Evolutionary conservation across 140 eudicot species (phyloP), one percentile per base, ranked within the genome.

Genomic region (Cichorium intybus): DNA sequence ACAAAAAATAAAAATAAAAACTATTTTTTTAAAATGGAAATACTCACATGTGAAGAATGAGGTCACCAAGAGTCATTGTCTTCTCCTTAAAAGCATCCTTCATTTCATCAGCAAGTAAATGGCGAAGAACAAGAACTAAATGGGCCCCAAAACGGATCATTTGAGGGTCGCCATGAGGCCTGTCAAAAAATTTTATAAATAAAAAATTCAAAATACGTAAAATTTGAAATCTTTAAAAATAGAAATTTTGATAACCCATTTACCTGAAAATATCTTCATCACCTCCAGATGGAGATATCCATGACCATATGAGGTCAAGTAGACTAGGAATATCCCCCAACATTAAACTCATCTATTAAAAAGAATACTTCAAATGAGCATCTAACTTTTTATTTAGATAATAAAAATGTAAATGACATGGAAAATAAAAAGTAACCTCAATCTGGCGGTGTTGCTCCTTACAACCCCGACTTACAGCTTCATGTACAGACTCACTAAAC

Each of bases 141-240:
- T 93, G 99, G 21, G 99, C 99, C 28, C 99, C 93, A 73, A 93
- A 88, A 24, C 97, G 95, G 43, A 93, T 93, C 99, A 93, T 85
- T 73, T 88, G 95, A 7, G 97, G 96, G 64, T 93, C 99, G 47
- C 99, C 97, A 71, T 89, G 92, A 59, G 95, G 95, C 84, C 99
- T 93, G 81, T 16, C 60, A 59, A 70, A 60, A 55, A 75, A n/a
- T n/a, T n/a, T 39, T 10, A 59, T 12, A 41, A 14, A 41, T 12
- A 3, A 41, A 3, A 15, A 41, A 41, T 41, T 18, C 3, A 41
- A 3, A 41, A 12, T 2, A 41, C 15, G 6, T 12, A 61, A 56
- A 75, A 41, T 4, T 31, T 43, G 16, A 56, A 59, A 39, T 59
- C 12, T 41, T 22, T 4, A 27, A 51, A 22, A 6, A 17, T 12